Evolutionary conservation across 495 filamentous ascomycete species (phyloP).

Genomic region (Talaromyces borbonicus): DNA sequence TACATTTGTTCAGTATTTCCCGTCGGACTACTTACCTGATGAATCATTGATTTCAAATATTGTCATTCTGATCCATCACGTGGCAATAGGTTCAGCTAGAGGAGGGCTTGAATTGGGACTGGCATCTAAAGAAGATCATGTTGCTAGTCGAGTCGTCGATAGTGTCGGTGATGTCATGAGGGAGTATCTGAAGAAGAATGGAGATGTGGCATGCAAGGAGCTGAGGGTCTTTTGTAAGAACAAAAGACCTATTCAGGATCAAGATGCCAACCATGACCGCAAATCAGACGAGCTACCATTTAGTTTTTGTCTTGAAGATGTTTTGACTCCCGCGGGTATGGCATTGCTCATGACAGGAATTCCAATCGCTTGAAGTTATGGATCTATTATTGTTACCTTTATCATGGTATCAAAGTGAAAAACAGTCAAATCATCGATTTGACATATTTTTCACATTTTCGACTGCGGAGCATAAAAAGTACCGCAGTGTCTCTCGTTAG

Average conservation of each 20-base stretch:
- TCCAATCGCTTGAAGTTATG: slow-evolving; percentile 13
- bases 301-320: slow-evolving; percentile 14
- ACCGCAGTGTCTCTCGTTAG: too few relatives aligned
- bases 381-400: slow-evolving; percentile 6
- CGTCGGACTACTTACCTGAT: slow-evolving; percentile 19
- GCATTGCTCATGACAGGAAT: slow-evolving; percentile 20
- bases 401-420: slow-evolving; percentile 5
- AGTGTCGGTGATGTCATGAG: slow-evolving; percentile 21
- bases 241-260: slow-evolving; percentile 20
- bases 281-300: slow-evolving; percentile 8
- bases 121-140: slow-evolving; percentile 1
- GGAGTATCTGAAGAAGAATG: slow-evolving; percentile 21
- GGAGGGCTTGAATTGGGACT: slow-evolving; percentile 13
- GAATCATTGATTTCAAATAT: slow-evolving; percentile 21
- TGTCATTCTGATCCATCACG: slow-evolving; percentile 17
- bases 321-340: slow-evolving; percentile 16
- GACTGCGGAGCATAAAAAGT: too few relatives aligned
- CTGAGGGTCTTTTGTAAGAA: slow-evolving; percentile 23
- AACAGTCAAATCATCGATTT: too few relatives aligned
- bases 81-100: slow-evolving; percentile 18
- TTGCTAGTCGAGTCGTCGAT: slow-evolving; percentile 17
- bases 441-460: too few relatives aligned
- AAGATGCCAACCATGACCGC: slow-evolving; percentile 11
- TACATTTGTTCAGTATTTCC: slow-evolving; percentile 22
- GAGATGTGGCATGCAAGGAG: slow-evolving; percentile 24